Evolutionary conservation across 208 protist genomes (phyloP).

Genomic region (Trypanosoma boissoni): DNA sequence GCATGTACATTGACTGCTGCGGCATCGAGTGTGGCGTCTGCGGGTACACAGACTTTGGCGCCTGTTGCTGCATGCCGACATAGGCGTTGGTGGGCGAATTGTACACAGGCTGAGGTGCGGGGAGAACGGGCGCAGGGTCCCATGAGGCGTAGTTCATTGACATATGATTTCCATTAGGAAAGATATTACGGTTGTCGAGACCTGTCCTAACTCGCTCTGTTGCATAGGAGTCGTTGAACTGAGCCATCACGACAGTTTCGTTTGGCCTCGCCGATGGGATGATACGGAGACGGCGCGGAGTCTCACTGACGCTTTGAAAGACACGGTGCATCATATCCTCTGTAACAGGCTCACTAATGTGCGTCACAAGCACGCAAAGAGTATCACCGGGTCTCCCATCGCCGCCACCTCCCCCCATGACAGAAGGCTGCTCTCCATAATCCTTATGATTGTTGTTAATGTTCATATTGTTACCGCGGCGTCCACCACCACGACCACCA

Average conservation of each 20-base stretch:
- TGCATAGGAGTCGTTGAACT: slow-evolving; percentile 59
- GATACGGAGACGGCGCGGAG: slow-evolving; percentile 53
- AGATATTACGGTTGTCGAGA: slow-evolving; percentile 87
- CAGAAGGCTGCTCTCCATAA: slow-evolving; percentile 20
- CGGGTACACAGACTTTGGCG: slow-evolving; percentile 13
- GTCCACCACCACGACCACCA: slow-evolving; percentile 38
- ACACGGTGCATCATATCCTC: slow-evolving; percentile 85
- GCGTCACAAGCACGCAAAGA: slow-evolving; percentile 65
- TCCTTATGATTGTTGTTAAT: too few species aligned
- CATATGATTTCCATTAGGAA: slow-evolving; percentile 88
- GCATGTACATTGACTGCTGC: not conserved
- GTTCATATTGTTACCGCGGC: slow-evolving; percentile 18
- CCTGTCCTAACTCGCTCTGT: slow-evolving; percentile 63
- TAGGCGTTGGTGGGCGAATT: slow-evolving; percentile 5
- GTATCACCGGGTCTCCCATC: slow-evolving; percentile 61
- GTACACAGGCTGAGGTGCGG: slow-evolving; percentile 10
- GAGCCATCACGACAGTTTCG: slow-evolving; percentile 69
- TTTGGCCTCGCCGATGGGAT: slow-evolving; percentile 46
- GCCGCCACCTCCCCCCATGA: slow-evolving; percentile 24
- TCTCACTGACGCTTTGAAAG: slow-evolving; percentile 75
- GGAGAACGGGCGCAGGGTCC: slow-evolving; percentile 24
- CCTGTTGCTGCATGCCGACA: slow-evolving; percentile 9
- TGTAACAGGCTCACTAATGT: slow-evolving; percentile 78
- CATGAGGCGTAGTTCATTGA: slow-evolving; percentile 54
- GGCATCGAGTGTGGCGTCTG: slow-evolving; percentile 24